These are phyloP conservation scores for Vachellia collinsii DNA, from an alignment of 306 rosid species.

Conservation along the genomic window DNA sequence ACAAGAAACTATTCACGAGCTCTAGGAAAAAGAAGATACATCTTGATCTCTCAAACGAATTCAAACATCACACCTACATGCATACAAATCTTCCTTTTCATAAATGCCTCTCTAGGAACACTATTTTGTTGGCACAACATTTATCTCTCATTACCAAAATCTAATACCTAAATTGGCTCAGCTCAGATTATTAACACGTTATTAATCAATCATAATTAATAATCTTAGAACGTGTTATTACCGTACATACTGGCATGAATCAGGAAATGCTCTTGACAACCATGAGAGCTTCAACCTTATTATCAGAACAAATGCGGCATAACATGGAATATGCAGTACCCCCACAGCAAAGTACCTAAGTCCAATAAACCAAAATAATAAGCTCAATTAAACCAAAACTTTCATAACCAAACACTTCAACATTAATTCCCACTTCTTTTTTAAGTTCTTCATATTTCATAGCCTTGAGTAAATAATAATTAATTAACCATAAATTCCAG, in stretches of 20 bases:
- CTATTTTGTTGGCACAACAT: not conserved
- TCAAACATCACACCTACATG: not conserved
- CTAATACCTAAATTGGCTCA: slow-evolving; percentile 20
- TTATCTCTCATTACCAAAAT: slow-evolving; percentile 3
- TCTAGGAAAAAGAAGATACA: not conserved
- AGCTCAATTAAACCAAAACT: slow-evolving; percentile 4
- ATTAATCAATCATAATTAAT: not conserved
- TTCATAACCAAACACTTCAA: not conserved
- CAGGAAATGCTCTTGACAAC: slow-evolving; percentile 63
- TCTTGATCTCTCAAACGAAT: not conserved
- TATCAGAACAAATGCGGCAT: slow-evolving; percentile 55
- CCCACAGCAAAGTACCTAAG: slow-evolving; percentile 86
- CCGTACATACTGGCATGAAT: slow-evolving; percentile 44
- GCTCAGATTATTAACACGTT: not conserved
- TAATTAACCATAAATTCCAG: slow-evolving; percentile 17
- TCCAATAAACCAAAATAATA: slow-evolving; percentile 7
- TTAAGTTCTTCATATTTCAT: slow-evolving; percentile 22
- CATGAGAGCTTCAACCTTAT: slow-evolving; percentile 52
- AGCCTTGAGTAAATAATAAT: slow-evolving; percentile 3
- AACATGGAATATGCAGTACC: slow-evolving; percentile 79
- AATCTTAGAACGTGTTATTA: slow-evolving; percentile 32
- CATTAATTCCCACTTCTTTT: slow-evolving; percentile 19
- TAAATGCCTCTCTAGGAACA: not conserved
- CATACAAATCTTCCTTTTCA: not conserved
- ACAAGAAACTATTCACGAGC: not conserved